Base-by-base conservation (phyloP, 140 eudicot species). In the Cichorium intybus region DNA sequence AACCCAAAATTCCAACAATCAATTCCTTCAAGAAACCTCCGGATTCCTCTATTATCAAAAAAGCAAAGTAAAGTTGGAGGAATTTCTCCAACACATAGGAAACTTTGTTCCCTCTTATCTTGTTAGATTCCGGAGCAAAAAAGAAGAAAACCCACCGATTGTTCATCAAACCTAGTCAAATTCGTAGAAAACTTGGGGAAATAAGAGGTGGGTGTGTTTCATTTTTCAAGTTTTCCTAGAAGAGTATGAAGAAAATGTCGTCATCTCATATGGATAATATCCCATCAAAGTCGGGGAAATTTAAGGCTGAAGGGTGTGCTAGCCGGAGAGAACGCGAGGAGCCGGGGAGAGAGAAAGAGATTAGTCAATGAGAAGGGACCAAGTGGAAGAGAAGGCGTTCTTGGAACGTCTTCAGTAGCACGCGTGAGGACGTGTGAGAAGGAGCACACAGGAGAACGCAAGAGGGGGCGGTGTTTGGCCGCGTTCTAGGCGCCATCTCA, bases 251-350 rank as follows among this genome's bases (percentile, higher is more conserved):
- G 56, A 71, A 71, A 67, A 80, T 73, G 80, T 68, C 72, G 82
- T 78, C 80, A 29, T 52, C 63, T 26, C 88, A 88, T 80, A 76
- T 85, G 68, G 98, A 88, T 62, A 75, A 63, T 52, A 63, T 60
- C 62, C 98, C 96, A 45, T 88, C 96, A 55, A 88, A 92, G 11
- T 96, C 96, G 29, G 98, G 98, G 5, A 92, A 92, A 77, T 88
- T 87, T 84, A 92, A n/a, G n/a, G n/a, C n/a, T n/a, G n/a, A n/a
- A n/a, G n/a, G n/a, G n/a, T n/a, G n/a, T n/a, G n/a, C n/a, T n/a
- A n/a, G n/a, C n/a, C n/a, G n/a, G n/a, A n/a, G n/a, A n/a, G n/a
- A n/a, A n/a, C n/a, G n/a, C n/a, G n/a, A n/a, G n/a, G n/a, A n/a
- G n/a, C n/a, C n/a, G n/a, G n/a, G n/a, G n/a, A n/a, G n/a, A n/a